These are phyloP conservation scores for Penicillium occitanis DNA, from an alignment of 2,329 filamentous ascomycete genomes.

Conservation along the genomic window DNA sequence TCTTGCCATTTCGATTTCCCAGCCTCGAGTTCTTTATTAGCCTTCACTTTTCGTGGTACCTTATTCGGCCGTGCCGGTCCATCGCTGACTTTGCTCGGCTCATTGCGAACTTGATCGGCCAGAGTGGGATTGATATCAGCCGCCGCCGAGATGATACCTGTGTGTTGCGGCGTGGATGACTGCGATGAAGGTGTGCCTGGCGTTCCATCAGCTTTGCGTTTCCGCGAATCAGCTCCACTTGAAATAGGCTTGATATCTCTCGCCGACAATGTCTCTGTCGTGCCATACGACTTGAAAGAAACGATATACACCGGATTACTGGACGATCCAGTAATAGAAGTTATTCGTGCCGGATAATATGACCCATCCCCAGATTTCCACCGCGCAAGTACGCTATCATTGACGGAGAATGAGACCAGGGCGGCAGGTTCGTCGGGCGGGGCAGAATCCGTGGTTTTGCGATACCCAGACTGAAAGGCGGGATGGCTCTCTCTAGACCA, in stretches of 20 bases:
- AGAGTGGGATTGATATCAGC: slow-evolving; percentile 66
- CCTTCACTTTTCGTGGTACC: slow-evolving; percentile 75
- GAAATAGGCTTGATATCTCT: slow-evolving; percentile 80
- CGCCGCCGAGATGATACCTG: slow-evolving; percentile 64
- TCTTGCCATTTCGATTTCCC: slow-evolving; percentile 94
- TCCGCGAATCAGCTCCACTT: slow-evolving; percentile 60
- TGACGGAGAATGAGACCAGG: slow-evolving; percentile 70
- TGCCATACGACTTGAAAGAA: slow-evolving; percentile 86
- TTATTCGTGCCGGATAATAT: slow-evolving; percentile 91
- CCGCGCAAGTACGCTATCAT: slow-evolving; percentile 85
- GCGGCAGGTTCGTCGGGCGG: slow-evolving; percentile 56
- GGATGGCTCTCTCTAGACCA: slow-evolving; percentile 81
- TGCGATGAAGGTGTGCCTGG: slow-evolving; percentile 52
- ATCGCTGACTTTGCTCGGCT: slow-evolving; percentile 63
- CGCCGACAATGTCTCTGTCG: slow-evolving; percentile 75
- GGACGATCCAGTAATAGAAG: slow-evolving; percentile 88
- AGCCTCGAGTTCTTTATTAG: slow-evolving; percentile 85
- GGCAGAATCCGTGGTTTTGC: slow-evolving; percentile 43
- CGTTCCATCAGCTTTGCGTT: slow-evolving; percentile 82
- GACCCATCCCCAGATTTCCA: slow-evolving; percentile 86
- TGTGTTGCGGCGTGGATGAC: slow-evolving; percentile 42
- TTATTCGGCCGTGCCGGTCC: slow-evolving; percentile 62
- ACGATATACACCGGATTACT: slow-evolving; percentile 89
- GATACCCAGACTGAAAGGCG: slow-evolving; percentile 65
- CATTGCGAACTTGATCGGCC: slow-evolving; percentile 63